Conservation (phyloP, 306 rosid genomes). For the Acacia acuminata region DNA sequence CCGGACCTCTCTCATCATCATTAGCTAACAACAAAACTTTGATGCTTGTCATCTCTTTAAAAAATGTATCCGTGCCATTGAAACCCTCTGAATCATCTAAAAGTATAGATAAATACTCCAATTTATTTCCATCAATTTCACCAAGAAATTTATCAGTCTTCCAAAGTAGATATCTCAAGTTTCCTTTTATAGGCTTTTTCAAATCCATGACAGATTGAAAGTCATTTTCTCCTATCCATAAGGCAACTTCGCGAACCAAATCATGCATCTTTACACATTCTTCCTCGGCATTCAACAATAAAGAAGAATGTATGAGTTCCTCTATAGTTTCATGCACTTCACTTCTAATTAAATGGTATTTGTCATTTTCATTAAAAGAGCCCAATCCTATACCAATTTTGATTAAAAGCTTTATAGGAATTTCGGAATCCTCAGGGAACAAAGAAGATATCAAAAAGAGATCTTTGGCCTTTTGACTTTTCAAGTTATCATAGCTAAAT, state of each 20-base stretch:
- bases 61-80: neutral
- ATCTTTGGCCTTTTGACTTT: neutral
- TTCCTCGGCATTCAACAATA: neutral
- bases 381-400: neutral
- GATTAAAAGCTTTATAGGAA: neutral
- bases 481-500: constrained; percentile 26
- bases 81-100: neutral
- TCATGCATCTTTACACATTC: constrained; percentile 31
- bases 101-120: neutral
- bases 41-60: constrained; percentile 2
- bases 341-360: neutral
- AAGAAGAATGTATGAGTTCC: constrained; percentile 16
- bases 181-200: neutral
- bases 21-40: constrained; percentile 19
- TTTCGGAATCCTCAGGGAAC: constrained; percentile 19
- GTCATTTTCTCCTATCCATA: neutral
- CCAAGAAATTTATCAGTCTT: neutral
- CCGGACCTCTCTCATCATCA: neutral
- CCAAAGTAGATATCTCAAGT: constrained; percentile 9
- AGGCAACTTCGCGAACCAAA: constrained; percentile 19
- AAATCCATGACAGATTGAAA: neutral
- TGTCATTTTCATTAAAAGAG: neutral
- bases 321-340: neutral
- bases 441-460: constrained; percentile 20
- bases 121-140: neutral